phyloP scores from a whole-genome alignment of 2,329 filamentous ascomycete species.

The Scytalidium lignicola region DNA sequence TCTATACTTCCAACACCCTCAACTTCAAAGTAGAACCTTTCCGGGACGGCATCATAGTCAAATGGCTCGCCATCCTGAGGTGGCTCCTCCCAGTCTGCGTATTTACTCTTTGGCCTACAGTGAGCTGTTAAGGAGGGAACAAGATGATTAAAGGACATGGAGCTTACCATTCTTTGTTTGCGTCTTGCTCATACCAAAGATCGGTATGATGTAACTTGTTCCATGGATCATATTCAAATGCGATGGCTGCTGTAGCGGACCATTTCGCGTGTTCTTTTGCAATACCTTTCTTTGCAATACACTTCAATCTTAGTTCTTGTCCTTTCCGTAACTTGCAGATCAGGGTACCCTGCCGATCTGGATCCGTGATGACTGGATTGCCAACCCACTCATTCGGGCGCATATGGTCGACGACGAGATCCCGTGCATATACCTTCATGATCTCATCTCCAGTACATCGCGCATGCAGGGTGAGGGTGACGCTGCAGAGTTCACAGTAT shows the following conservation, averaged over 20 bases:
- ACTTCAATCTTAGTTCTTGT: conserved; percentile 85
- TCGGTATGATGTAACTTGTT: conserved; percentile 92
- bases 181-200: conserved; percentile 89
- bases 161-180: conserved; percentile 76
- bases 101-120: conserved; percentile 72
- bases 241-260: conserved; percentile 86
- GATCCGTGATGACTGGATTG: conserved; percentile 76
- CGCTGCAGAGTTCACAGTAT: conserved; percentile 87
- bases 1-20: conserved; percentile 85
- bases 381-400: conserved; percentile 72
- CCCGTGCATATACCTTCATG: conserved; percentile 90
- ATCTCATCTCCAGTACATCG: conserved; percentile 80
- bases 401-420: conserved; percentile 68
- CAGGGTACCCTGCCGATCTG: conserved; percentile 73
- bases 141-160: background rate
- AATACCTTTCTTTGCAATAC: conserved; percentile 96
- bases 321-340: conserved; percentile 87
- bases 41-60: conserved; percentile 82
- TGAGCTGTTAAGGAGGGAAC: conserved; percentile 15
- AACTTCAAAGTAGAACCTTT: conserved; percentile 87
- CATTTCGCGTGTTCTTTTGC: conserved; percentile 99
- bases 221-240: conserved; percentile 96
- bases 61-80: conserved; percentile 79
- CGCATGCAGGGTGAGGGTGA: conserved; percentile 78
- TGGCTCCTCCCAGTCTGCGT: conserved; percentile 74